Percentiles rank a stretch among this genome's conserved stretches.
These are phyloP conservation scores for Sclerotinia nivalis DNA, from an alignment of 2,329 filamentous ascomycete species.

Conservation along the genomic window DNA sequence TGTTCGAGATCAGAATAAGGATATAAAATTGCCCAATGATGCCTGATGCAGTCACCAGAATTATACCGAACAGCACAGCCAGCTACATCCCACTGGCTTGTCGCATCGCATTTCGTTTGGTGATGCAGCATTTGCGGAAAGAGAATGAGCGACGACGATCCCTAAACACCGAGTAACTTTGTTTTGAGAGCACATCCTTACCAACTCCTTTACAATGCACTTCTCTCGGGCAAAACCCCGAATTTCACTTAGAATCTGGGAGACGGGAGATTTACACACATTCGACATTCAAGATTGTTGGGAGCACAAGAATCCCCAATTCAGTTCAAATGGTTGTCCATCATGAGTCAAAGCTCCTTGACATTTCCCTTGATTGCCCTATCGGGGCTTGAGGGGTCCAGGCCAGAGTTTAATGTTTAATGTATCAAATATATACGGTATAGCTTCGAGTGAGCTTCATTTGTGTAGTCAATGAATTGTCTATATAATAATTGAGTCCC, in stretches of 20 bases:
- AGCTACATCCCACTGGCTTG: constrained; percentile 11
- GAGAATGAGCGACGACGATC: constrained; percentile 21
- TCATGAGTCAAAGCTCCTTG: constrained; percentile 8
- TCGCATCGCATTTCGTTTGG: constrained; percentile 2
- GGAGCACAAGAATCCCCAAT: constrained; percentile 18
- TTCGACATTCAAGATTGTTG: constrained; percentile 8
- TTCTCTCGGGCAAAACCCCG: neutral
- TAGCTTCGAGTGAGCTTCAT: constrained; percentile 23
- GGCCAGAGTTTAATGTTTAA: neutral
- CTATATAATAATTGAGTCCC: constrained; percentile 7
- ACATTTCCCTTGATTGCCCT: constrained; percentile 9
- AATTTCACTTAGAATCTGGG: neutral
- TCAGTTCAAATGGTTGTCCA: constrained; percentile 18
- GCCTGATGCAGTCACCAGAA: constrained; percentile 22
- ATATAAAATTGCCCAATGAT: constrained; percentile 22
- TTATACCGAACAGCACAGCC: constrained; percentile 7
- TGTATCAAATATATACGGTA: constrained; percentile 2
- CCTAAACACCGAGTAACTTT: constrained; percentile 3
- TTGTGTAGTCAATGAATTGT: neutral
- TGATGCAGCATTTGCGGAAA: constrained; percentile 8
- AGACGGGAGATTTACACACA: neutral
- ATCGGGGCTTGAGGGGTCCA: constrained; percentile 1
- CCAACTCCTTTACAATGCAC: neutral
- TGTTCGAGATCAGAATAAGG: constrained; percentile 5
- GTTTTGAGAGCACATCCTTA: constrained; percentile 1